Percentiles rank a stretch among this genome's conserved stretches.
Conservation (phyloP, 495 filamentous ascomycete genomes). For the Stereocaulon alpinum region DNA sequence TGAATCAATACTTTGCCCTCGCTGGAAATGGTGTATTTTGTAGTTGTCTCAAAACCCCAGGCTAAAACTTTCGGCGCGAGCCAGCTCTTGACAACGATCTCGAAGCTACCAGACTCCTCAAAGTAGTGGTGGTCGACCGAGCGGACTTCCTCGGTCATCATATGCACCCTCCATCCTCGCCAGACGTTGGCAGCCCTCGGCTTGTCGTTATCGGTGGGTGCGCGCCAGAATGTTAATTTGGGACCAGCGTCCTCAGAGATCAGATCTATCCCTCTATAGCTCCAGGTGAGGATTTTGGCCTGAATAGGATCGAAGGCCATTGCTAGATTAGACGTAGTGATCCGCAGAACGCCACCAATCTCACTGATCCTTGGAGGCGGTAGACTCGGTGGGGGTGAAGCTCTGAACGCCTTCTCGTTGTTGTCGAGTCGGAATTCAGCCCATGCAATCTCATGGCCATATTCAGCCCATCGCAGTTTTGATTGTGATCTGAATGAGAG, state of each 20-base stretch:
- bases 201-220: slow-evolving; percentile 56
- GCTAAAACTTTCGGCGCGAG: slow-evolving; percentile 46
- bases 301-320: slow-evolving; percentile 21
- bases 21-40: slow-evolving; percentile 38
- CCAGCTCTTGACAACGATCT: slow-evolving; percentile 34
- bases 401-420: slow-evolving; percentile 10
- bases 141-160: slow-evolving; percentile 34
- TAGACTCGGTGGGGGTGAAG: slow-evolving; percentile 20
- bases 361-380: slow-evolving; percentile 16
- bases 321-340: slow-evolving; percentile 31
- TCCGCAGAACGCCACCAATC: slow-evolving; percentile 19
- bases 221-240: slow-evolving; percentile 33
- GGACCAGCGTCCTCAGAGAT: slow-evolving; percentile 21
- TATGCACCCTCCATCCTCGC: slow-evolving; percentile 27
- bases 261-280: slow-evolving; percentile 16
- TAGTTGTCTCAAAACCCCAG: slow-evolving; percentile 43
- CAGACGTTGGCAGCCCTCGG: slow-evolving; percentile 35
- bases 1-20: slow-evolving; percentile 35
- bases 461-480: slow-evolving; percentile 33
- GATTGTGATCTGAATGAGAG: slow-evolving; percentile 16
- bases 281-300: slow-evolving; percentile 14
- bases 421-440: slow-evolving; percentile 35
- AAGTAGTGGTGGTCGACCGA: slow-evolving; percentile 32
- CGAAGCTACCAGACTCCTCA: slow-evolving; percentile 22
- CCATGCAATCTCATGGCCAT: slow-evolving; percentile 41